Base-by-base conservation (phyloP, 2,329 filamentous ascomycete genomes). In the Colletotrichum sidae region DNA sequence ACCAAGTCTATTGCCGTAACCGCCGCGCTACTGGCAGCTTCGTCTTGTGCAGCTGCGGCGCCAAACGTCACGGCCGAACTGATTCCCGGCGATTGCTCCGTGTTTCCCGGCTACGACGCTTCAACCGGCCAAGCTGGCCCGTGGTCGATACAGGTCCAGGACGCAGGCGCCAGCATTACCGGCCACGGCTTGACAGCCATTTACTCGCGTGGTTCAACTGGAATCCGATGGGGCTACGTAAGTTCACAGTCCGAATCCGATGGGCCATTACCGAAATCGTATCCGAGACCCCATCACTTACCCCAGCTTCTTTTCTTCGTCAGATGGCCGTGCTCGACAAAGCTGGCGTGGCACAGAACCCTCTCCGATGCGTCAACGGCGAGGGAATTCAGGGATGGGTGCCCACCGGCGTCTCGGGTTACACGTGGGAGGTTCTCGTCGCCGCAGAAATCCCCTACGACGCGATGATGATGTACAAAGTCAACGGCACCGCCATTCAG, bases 81-180 rank as follows among this genome's bases (percentile, higher is more conserved):
- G 37, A 49, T 58, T 11, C 4, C 55, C 46, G 46, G 58, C 13
- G 58, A 55, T 42, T 61, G 58, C 58, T 61, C 58, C 58, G 58
- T 49, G 12, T 61, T 49, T 10, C 58, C 58, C 25, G 51, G 10
- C 6, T 61, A 61, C 12, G 46, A 58, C 35, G 37, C 33, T 12
- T 47, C 47, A 8, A 49, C 55, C 55, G 47, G 55, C 9, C 55
- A 59, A 35, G 54, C 60, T 25, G 55, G 60, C 34, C 53, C 46
- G 39, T 46, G 53, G 60, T 58, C 60, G 8, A 45, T 58, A 3
- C 53, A 57, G n/a, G 46, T 46, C 7, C 25, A 51, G 34, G 34
- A 42, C 25, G 41, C 54, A 7, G 54, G 38, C 2, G 46, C 44
- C 10, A 25, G 53, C n/a, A 53, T 64, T 8, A 45, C 50, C 41